phyloP scores from a whole-genome alignment of 768 basidiomycete species.

The Gelatoporia subvermispora region DNA sequence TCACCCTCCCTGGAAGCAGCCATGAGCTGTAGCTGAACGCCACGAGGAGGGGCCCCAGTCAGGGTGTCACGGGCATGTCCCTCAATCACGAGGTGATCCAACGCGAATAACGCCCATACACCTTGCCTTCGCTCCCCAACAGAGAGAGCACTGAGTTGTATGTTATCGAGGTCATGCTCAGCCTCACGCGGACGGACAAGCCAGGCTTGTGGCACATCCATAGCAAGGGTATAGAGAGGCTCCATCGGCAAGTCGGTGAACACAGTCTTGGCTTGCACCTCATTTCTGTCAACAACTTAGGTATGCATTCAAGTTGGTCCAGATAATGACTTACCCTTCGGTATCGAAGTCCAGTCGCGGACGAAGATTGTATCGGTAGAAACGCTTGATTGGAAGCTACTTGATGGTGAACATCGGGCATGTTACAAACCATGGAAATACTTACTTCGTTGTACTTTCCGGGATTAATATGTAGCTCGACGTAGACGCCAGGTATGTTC shows the following conservation, averaged over 20 bases:
- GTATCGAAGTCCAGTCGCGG: conserved; percentile 58
- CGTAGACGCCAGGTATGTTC: conserved; percentile 55
- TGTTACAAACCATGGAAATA: background rate
- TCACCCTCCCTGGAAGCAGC: conserved; percentile 28
- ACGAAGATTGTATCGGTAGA: conserved; percentile 77
- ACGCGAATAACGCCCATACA: conserved; percentile 75
- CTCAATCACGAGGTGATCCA: conserved; percentile 90
- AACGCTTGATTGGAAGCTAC: conserved; percentile 86
- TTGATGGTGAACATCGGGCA: background rate
- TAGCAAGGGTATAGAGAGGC: conserved; percentile 89
- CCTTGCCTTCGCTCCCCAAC: conserved; percentile 46
- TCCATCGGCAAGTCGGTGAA: conserved; percentile 77
- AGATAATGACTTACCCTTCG: conserved; percentile 69
- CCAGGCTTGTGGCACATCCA: conserved; percentile 92
- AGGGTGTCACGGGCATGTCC: conserved; percentile 83
- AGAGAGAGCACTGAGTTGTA: conserved; percentile 69
- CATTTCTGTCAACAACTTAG: conserved; percentile 36
- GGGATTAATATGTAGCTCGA: conserved; percentile 82
- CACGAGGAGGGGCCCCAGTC: conserved; percentile 72
- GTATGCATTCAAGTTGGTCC: too few relatives aligned
- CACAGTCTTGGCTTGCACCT: conserved; percentile 49
- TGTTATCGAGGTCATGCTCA: conserved; percentile 91
- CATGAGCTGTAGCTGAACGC: conserved; percentile 83
- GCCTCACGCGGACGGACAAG: conserved; percentile 87
- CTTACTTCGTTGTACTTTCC: conserved; percentile 60